Conservation (phyloP, 306 rosid genomes). For the Lathyrus tuberosus region DNA sequence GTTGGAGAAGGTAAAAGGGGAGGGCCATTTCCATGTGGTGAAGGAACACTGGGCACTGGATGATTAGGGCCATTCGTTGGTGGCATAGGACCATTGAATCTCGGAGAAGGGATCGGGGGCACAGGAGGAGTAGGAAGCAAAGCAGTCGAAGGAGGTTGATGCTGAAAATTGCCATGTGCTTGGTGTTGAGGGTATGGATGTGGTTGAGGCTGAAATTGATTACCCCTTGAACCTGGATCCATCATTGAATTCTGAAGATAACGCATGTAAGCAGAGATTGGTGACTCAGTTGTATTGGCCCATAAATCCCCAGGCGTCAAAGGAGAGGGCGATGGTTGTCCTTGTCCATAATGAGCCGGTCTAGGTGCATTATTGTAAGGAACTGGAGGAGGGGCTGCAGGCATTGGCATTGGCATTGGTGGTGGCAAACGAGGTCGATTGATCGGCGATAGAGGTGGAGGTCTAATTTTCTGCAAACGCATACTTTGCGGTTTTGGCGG, state of each 20-base stretch:
- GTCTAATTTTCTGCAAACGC: conserved; percentile 86
- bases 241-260: conserved; percentile 79
- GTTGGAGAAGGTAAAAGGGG: conserved; percentile 79
- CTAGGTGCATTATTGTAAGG: conserved; percentile 58
- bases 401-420: conserved; percentile 50
- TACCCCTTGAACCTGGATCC: conserved; percentile 65
- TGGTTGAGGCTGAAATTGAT: conserved; percentile 38
- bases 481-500: conserved; percentile 81
- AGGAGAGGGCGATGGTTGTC: conserved; percentile 60
- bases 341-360: conserved; percentile 67
- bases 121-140: conserved; percentile 68
- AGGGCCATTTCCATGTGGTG: conserved; percentile 59
- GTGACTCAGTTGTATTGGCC: conserved; percentile 77
- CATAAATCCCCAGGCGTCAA: conserved; percentile 56
- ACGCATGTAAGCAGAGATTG: conserved; percentile 89
- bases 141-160: conserved; percentile 50
- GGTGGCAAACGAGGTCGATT: conserved; percentile 58
- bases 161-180: conserved; percentile 44
- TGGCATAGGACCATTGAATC: conserved; percentile 57
- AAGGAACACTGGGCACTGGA: conserved; percentile 49
- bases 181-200: conserved; percentile 44
- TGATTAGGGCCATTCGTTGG: conserved; percentile 48
- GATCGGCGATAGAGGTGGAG: conserved; percentile 85
- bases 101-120: conserved; percentile 53
- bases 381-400: conserved; percentile 56